These are phyloP conservation scores for Sporisorium graminicola DNA, from an alignment of 1,284 basidiomycete species.

Conservation along the genomic window DNA sequence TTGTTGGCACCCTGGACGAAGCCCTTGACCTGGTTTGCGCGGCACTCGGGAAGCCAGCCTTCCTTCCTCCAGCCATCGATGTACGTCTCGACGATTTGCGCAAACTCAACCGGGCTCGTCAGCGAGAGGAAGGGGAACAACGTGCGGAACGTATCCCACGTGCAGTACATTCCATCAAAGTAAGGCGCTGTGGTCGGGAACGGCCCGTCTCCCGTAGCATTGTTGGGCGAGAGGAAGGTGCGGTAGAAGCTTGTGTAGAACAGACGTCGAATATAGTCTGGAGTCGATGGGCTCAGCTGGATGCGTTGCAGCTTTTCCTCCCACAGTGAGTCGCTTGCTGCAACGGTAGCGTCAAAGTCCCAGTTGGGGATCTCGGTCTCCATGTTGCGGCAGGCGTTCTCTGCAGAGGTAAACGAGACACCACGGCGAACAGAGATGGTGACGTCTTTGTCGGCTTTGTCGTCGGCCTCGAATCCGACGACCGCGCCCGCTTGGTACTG, in stretches of 20 bases:
- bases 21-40: constrained; percentile 60
- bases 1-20: constrained; percentile 54
- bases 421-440: constrained; percentile 55
- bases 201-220: constrained; percentile 51
- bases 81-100: constrained; percentile 61
- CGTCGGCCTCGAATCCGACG: constrained; percentile 31
- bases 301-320: constrained; percentile 61
- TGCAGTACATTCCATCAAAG: constrained; percentile 61
- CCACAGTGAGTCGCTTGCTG: constrained; percentile 45
- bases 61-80: constrained; percentile 62
- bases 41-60: constrained; percentile 61
- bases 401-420: constrained; percentile 53
- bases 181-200: constrained; percentile 43
- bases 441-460: constrained; percentile 13
- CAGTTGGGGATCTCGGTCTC: constrained; percentile 54
- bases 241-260: constrained; percentile 64
- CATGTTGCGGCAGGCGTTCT: constrained; percentile 61
- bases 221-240: constrained; percentile 64
- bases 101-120: constrained; percentile 53
- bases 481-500: constrained; percentile 59
- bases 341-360: constrained; percentile 50
- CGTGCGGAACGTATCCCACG: constrained; percentile 57
- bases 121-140: constrained; percentile 61
- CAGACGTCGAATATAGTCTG: constrained; percentile 48
- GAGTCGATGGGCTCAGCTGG: constrained; percentile 49